These are phyloP conservation scores for Aspergillus saccharolyticus DNA, from an alignment of 495 filamentous ascomycete species.

Conservation along the genomic window DNA sequence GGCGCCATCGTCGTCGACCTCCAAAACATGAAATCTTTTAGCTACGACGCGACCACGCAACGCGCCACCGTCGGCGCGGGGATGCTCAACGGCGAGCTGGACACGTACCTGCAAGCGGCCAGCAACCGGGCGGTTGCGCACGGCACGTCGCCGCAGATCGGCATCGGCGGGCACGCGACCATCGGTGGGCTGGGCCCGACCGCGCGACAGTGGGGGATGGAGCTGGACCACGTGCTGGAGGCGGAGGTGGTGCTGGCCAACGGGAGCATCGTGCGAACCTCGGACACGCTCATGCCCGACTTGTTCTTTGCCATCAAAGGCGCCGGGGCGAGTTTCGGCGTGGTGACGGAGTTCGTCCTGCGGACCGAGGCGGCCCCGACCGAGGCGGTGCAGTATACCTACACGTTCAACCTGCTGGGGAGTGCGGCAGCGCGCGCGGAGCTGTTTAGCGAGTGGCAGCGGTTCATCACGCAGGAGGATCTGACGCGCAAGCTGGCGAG, in stretches of 20 bases:
- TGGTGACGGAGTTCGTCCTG: conserved; percentile 46
- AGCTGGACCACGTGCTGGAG: conserved; percentile 58
- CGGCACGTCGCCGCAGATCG: conserved; percentile 61
- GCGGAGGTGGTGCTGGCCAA: conserved; percentile 62
- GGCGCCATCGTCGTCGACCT: conserved; percentile 43
- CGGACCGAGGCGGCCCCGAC: conserved; percentile 35
- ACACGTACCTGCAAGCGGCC: background rate
- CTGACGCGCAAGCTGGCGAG: conserved; percentile 51
- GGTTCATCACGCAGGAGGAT: conserved; percentile 32
- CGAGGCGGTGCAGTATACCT: conserved; percentile 37
- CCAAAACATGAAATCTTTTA: conserved; percentile 45
- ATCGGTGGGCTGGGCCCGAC: conserved; percentile 63
- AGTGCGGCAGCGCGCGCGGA: conserved; percentile 22
- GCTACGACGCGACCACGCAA: conserved; percentile 47
- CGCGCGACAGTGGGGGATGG: conserved; percentile 58
- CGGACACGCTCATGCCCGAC: conserved; percentile 36
- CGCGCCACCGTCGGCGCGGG: conserved; percentile 40
- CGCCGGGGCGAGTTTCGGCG: conserved; percentile 39
- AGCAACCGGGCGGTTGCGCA: conserved; percentile 46
- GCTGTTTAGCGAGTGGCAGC: conserved; percentile 38
- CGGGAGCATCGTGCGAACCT: conserved; percentile 41
- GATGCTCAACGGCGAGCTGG: background rate
- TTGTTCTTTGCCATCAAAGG: conserved; percentile 53
- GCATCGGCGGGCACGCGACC: conserved; percentile 68
- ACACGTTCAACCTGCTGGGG: conserved; percentile 33